Base-by-base conservation (phyloP, 2,329 filamentous ascomycete species). In the Clonostachys rosea region DNA sequence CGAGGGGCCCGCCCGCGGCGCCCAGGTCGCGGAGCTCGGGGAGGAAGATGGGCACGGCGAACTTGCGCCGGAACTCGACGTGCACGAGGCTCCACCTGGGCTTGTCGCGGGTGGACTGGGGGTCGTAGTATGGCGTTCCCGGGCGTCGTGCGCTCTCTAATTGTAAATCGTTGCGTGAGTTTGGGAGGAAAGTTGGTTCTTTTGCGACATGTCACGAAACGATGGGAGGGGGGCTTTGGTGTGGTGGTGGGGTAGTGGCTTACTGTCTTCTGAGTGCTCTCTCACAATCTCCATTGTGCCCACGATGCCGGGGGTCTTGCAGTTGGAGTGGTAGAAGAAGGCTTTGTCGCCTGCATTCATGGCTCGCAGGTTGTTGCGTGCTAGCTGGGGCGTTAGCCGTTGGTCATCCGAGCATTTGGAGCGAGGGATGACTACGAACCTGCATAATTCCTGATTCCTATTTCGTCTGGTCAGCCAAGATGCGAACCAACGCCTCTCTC, bases 311-410 rank as follows among this genome's bases (percentile, higher is more conserved):
- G 91, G 91, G 20, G 86, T 80, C 63, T 95, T 95, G 68, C 89
- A 94, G 59, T 94, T 95, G 42, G 89, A 95, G 67, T 96, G 92
- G 63, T 97, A 97, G 71, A 99, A 97, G 70, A 99, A 97, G 24
- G 91, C 91, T 34, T 91, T 75, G 61, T 99, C 94, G 44, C 91
- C 91, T 47, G 84, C 83, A 57, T 89, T 91, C 94, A 99, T 99
- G 9, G 83, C 81, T 33, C 89, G 82, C 69, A 99, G 84, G 62
- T 96, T 90, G 60, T 96, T 97, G 24, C 89, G 83, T 7, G 92
- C 92, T 66, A 24, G 45, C 24, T 30, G 33, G 13, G 10, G 9
- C 16, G 45, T 52, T 35, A 41, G 34, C 34, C 41, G 8, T 20
- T 13, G 10, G 34, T 20, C 24, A 10, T 35, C 14, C 10, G 8